phyloP scores from a whole-genome alignment of 257 asterid genomes.

The Mentha longifolia region DNA sequence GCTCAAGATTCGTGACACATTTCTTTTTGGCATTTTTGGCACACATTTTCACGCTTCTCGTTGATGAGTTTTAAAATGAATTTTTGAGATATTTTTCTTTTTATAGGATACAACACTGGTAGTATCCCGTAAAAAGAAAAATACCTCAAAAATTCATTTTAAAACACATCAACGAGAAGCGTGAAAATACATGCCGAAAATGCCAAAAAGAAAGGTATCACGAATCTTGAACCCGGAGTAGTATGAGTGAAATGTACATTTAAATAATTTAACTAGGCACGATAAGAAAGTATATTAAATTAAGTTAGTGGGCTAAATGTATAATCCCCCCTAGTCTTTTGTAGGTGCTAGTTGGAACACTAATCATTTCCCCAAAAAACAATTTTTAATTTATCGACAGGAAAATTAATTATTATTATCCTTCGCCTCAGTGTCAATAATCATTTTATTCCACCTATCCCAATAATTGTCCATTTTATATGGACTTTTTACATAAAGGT shows the following conservation, averaged over 20 bases:
- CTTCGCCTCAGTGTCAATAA: conserved; percentile 13
- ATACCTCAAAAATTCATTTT: too few relatives aligned
- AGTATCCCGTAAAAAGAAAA: too few relatives aligned
- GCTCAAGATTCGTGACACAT: too few relatives aligned
- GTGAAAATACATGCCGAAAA: too few relatives aligned
- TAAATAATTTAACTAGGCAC: background rate
- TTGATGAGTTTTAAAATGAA: too few relatives aligned
- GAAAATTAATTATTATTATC: conserved; percentile 8
- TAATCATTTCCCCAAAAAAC: conserved; percentile 12
- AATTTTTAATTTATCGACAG: conserved; percentile 2
- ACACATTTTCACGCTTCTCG: too few relatives aligned
- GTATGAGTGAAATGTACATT: background rate
- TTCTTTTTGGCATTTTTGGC: too few relatives aligned
- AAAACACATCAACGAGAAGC: too few relatives aligned
- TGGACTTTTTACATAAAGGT: background rate
- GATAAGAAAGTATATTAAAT: conserved; percentile 3
- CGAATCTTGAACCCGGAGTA: too few relatives aligned
- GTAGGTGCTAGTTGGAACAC: conserved; percentile 8
- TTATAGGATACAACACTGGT: too few relatives aligned
- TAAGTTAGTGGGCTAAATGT: background rate
- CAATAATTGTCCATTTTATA: background rate
- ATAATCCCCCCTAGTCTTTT: background rate
- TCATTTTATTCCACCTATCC: background rate
- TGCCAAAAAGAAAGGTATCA: too few relatives aligned
- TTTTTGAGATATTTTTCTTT: too few relatives aligned